Evolutionary conservation across 495 filamentous ascomycete species (phyloP).

Genomic region (Penicillium canescens): DNA sequence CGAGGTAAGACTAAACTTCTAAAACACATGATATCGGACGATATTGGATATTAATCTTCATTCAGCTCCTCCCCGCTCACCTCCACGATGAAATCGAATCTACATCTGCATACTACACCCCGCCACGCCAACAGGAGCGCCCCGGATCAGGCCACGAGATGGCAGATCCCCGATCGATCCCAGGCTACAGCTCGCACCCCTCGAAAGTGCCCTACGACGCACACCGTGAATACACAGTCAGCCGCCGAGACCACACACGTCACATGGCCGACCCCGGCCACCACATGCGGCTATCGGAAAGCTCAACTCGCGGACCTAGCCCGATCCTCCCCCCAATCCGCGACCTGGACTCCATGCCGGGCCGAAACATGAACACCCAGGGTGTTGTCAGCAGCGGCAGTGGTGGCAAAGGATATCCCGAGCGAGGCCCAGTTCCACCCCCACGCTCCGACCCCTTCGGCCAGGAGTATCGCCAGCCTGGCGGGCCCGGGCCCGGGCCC

Average conservation of each 20-base stretch:
- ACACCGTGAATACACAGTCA: slow-evolving; percentile 34
- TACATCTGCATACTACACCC: slow-evolving; percentile 35
- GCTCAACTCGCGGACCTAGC: slow-evolving; percentile 35
- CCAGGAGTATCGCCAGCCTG: slow-evolving; percentile 28
- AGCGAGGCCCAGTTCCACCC: slow-evolving; percentile 12
- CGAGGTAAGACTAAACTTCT: slow-evolving; percentile 32
- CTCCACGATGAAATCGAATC: slow-evolving; percentile 51
- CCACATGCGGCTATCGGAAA: slow-evolving; percentile 18
- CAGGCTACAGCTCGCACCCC: slow-evolving; percentile 16
- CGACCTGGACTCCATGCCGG: slow-evolving; percentile 40
- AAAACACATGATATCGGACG: background rate
- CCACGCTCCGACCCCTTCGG: slow-evolving; percentile 32
- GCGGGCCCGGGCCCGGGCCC: slow-evolving; percentile 13
- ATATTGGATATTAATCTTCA: background rate
- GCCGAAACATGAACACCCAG: slow-evolving; percentile 19
- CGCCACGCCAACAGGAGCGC: slow-evolving; percentile 36
- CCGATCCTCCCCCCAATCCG: slow-evolving; percentile 45
- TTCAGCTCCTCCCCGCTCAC: slow-evolving; percentile 45
- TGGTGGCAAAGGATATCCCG: slow-evolving; percentile 24
- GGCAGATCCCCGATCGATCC: slow-evolving; percentile 31
- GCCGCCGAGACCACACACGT: slow-evolving; percentile 12
- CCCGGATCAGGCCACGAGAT: slow-evolving; percentile 37
- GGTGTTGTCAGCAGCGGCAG: no score
- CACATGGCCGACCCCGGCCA: slow-evolving; percentile 19
- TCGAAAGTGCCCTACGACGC: slow-evolving; percentile 25